Evolutionary conservation across 768 basidiomycete genomes (phyloP), one percentile per base, ranked within the genome.

Genomic region (Pulveroboletus sp.): DNA sequence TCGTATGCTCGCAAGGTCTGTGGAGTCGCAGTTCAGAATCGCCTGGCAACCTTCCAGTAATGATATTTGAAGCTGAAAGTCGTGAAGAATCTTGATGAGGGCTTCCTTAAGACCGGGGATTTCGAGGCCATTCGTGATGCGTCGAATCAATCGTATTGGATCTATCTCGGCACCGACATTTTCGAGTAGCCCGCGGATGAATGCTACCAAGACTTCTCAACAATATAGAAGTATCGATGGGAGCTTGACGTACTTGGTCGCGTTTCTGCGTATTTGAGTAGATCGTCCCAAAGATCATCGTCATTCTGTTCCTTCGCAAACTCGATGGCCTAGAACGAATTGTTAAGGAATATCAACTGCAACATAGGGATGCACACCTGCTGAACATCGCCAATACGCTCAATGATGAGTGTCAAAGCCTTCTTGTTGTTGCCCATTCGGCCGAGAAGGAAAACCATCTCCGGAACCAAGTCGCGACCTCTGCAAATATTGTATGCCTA

Each of bases 341-440:
- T 29, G 41, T 62, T 17, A 57, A 40, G 39, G 38, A 11, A 26
- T 2, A 36, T 6, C 16, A 32, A 13, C 17, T n/a, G 7, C 47
- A 11, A 5, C 8, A 11, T 22, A 1, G 16, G 43, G 12, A 19
- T 4, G 68, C 81, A 44, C 62, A 88, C 94, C 50, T 92, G 76
- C 54, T 93, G 79, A 1, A 98, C 96, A 61, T 98, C 94, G 0
- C 88, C 93, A 5, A 98, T 73, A 14, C 93, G 79, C 64, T 98
- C 93, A 50, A 99, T 98, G 57, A 99, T 98, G 17, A 99, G 79
- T 51, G 83, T 88, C 53, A 99, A 68, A 2, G 95, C 96, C 59
- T 91, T 79, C 75, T 93, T 95, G 68, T 96, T 96, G 68, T 97
- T 91, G 9, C 96, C 96, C 94, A 98, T 97, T 24, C 91, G 81